These are phyloP conservation scores for Rhododendron mucronatum DNA, from an alignment of 148 eudicot species.

Conservation along the genomic window DNA sequence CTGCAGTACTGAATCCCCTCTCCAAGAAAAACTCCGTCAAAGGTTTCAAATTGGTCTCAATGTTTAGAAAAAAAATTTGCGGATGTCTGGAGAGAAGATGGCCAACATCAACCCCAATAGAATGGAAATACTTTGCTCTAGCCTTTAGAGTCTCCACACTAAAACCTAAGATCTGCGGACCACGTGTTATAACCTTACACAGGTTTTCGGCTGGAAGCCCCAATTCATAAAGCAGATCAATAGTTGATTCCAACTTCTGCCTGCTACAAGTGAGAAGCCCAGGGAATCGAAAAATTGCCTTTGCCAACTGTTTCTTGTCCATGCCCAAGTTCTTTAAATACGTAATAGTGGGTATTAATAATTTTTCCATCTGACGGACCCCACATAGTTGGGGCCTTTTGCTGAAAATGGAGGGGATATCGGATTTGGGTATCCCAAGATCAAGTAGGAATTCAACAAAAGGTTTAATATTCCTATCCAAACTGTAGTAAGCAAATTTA, in stretches of 20 bases:
- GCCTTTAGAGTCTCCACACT: conserved; percentile 73
- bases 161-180: conserved; percentile 65
- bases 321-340: conserved; percentile 67
- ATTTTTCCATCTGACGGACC: conserved; percentile 49
- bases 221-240: conserved; percentile 72
- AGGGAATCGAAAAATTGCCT: conserved; percentile 67
- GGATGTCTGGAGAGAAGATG: background rate
- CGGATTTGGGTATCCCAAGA: conserved; percentile 68
- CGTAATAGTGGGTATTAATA: conserved; percentile 54
- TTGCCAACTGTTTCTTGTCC: conserved; percentile 69
- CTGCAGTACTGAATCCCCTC: conserved; percentile 26
- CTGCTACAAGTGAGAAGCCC: conserved; percentile 72
- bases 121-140: conserved; percentile 41
- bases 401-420: conserved; percentile 54
- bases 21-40: conserved; percentile 54
- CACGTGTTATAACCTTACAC: conserved; percentile 61
- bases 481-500: conserved; percentile 73
- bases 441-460: conserved; percentile 73
- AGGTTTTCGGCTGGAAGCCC: conserved; percentile 65
- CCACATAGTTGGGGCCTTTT: conserved; percentile 82
- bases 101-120: conserved; percentile 57
- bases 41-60: conserved; percentile 67
- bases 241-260: conserved; percentile 52
- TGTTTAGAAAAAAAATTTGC: conserved; percentile 44
- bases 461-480: conserved; percentile 74